Evolutionary conservation across 2,329 filamentous ascomycete species (phyloP).

Genomic region (Paraphaeosphaeria sporulosa): DNA sequence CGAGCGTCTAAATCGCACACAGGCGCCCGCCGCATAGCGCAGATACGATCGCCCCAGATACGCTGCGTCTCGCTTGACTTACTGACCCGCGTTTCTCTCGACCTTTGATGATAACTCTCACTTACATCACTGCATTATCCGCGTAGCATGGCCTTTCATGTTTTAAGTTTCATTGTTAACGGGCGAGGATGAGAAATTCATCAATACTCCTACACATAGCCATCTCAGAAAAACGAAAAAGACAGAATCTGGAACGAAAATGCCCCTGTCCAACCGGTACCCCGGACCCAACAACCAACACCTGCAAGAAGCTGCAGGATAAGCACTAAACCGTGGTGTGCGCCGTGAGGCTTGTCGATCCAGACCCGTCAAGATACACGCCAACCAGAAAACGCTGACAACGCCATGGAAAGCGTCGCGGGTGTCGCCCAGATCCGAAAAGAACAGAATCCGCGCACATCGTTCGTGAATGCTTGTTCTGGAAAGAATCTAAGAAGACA

Average conservation of each 20-base stretch:
- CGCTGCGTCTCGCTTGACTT: background rate
- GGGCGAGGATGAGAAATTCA: background rate
- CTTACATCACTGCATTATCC: background rate
- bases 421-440: slow-evolving; percentile 18
- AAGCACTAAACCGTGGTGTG: slow-evolving; percentile 6
- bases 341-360: background rate
- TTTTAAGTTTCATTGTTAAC: slow-evolving; percentile 1
- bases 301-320: slow-evolving; percentile 10
- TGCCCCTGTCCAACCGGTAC: slow-evolving; percentile 4
- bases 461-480: slow-evolving; percentile 33
- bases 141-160: background rate
- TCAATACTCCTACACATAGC: slow-evolving; percentile 11
- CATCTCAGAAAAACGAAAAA: slow-evolving; percentile 4
- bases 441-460: slow-evolving; percentile 36
- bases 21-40: background rate
- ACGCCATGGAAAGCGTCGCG: slow-evolving; percentile 1
- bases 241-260: background rate
- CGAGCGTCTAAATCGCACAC: slow-evolving; percentile 23
- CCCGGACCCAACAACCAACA: slow-evolving; percentile 8
- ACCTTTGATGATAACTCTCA: background rate
- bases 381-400: slow-evolving; percentile 4
- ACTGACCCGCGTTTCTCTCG: background rate
- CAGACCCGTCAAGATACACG: background rate
- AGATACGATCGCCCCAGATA: slow-evolving; percentile 7
- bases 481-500: slow-evolving; percentile 15